A percentile compares a stretch with the other conserved stretches of the same genome.
These are phyloP conservation scores for Entoloma clypeatum DNA, from an alignment of 1,284 basidiomycete species.

Conservation along the genomic window DNA sequence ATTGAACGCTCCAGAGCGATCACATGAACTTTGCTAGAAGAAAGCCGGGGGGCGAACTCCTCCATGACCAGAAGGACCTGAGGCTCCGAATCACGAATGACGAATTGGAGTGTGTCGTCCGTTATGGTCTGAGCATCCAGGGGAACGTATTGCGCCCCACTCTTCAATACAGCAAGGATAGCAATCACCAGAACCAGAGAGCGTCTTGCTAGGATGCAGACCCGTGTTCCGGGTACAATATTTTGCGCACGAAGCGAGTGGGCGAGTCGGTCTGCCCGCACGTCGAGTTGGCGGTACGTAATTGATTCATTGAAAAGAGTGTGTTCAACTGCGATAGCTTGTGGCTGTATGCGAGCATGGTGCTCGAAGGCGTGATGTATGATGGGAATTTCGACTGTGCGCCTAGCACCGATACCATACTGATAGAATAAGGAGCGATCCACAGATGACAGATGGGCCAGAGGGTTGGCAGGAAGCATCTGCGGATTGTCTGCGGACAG, in stretches of 20 bases:
- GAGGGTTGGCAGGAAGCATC: too few relatives aligned
- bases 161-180: constrained; percentile 18
- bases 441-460: constrained; percentile 17
- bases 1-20: constrained; percentile 44
- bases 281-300: constrained; percentile 20
- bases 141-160: constrained; percentile 19
- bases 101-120: constrained; percentile 18
- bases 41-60: constrained; percentile 33
- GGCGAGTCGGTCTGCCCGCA: constrained; percentile 18
- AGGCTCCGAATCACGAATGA: constrained; percentile 14
- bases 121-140: constrained; percentile 19
- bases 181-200: constrained; percentile 17
- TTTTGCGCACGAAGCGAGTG: constrained; percentile 16
- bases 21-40: constrained; percentile 19
- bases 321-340: constrained; percentile 19
- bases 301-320: constrained; percentile 17
- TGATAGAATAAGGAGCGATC: constrained; percentile 20
- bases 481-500: too few relatives aligned
- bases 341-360: constrained; percentile 16
- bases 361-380: constrained; percentile 23
- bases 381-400: constrained; percentile 11
- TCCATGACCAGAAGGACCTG: constrained; percentile 16
- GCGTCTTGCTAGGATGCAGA: constrained; percentile 18
- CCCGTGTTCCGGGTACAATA: constrained; percentile 18
- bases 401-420: constrained; percentile 16